Evolutionary conservation across 257 asterid species (phyloP).

Genomic region (Cruciata laevipes): DNA sequence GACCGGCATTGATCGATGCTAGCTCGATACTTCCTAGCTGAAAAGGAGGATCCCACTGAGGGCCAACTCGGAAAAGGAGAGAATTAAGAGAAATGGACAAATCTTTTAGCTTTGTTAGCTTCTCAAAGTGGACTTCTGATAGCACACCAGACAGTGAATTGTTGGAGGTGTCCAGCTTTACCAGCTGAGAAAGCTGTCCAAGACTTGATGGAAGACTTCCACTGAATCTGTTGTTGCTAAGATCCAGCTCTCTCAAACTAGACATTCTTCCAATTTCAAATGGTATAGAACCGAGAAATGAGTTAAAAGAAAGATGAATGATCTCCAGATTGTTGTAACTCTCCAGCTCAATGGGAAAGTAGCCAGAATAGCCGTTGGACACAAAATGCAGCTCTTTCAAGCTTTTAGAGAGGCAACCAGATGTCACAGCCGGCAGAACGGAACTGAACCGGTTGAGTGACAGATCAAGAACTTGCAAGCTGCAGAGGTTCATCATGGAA

Average conservation of each 20-base stretch:
- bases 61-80: slow-evolving; percentile 7
- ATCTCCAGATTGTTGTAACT: slow-evolving; percentile 5
- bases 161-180: slow-evolving; percentile 5
- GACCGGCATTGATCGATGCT: slow-evolving; percentile 15
- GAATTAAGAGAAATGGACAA: slow-evolving; percentile 12
- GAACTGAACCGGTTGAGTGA: slow-evolving; percentile 11
- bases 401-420: slow-evolving; percentile 13
- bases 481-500: slow-evolving; percentile 12
- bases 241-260: slow-evolving; percentile 18
- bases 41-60: slow-evolving; percentile 22
- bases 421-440: background rate
- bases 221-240: slow-evolving; percentile 13
- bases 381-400: slow-evolving; percentile 9
- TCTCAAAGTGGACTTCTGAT: slow-evolving; percentile 16
- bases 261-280: slow-evolving; percentile 8
- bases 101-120: background rate
- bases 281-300: slow-evolving; percentile 19
- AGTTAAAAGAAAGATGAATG: slow-evolving; percentile 12
- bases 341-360: background rate
- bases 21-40: slow-evolving; percentile 16
- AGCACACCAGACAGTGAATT: slow-evolving; percentile 17
- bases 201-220: slow-evolving; percentile 15
- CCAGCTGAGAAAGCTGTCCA: slow-evolving; percentile 14
- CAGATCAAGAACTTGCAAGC: slow-evolving; percentile 10
- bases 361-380: slow-evolving; percentile 3